These are phyloP conservation scores for Discostella stelligera DNA, from an alignment of 352 stramenopile species.

Conservation along the genomic window DNA sequence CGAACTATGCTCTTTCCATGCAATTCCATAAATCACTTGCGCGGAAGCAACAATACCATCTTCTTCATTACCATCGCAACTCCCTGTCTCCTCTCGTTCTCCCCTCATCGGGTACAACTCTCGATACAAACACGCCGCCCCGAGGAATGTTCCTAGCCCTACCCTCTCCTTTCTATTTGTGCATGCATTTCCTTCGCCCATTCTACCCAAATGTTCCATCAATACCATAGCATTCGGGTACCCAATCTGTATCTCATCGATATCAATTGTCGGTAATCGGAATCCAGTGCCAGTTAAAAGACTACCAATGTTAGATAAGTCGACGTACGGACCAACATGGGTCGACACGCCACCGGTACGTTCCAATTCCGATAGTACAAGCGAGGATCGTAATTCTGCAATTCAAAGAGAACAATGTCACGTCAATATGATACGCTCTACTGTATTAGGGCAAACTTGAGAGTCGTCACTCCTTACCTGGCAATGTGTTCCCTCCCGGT, in stretches of 20 bases:
- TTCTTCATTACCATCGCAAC: constrained; percentile 17
- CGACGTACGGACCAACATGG: constrained; percentile 94
- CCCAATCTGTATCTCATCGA: constrained; percentile 92
- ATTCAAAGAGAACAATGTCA: no score
- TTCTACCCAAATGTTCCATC: constrained; percentile 90
- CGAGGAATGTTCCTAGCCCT: constrained; percentile 89
- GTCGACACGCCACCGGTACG: constrained; percentile 91
- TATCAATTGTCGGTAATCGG: constrained; percentile 94
- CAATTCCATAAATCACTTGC: constrained; percentile 97
- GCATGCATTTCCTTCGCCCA: constrained; percentile 95
- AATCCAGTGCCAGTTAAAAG: constrained; percentile 92
- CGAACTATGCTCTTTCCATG: constrained; percentile 93
- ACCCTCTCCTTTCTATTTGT: constrained; percentile 70
- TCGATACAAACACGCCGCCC: constrained; percentile 92
- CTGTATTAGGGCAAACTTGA: no score
- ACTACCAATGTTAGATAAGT: constrained; percentile 91
- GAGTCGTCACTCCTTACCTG: constrained; percentile 42
- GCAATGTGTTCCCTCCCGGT: constrained; percentile 92
- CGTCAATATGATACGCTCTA: no score
- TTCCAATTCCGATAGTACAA: constrained; percentile 93
- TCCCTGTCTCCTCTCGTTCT: constrained; percentile 13
- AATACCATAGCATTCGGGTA: constrained; percentile 93
- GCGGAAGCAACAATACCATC: constrained; percentile 90
- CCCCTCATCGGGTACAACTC: constrained; percentile 67
- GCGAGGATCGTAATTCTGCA: constrained; percentile 87